Conservation (phyloP, 805 yeast species). For the Maudiozyma bulderi region DNA sequence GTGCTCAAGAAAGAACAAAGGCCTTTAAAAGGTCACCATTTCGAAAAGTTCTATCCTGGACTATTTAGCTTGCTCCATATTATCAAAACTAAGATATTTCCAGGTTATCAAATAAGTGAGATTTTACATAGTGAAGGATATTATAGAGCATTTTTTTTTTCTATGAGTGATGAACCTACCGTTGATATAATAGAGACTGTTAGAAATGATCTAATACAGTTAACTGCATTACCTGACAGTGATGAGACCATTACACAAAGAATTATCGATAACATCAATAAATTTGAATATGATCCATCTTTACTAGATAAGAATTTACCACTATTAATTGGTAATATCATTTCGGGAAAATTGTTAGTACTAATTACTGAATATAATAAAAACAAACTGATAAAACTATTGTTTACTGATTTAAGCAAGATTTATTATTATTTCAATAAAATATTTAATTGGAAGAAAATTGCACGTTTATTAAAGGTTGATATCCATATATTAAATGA, state of each 20-base stretch:
- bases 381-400: neutral
- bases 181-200: no score
- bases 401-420: neutral
- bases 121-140: no score
- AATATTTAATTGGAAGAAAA: constrained; percentile 53
- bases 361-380: neutral
- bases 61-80: no score
- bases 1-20: no score
- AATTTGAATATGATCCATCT: constrained; percentile 23
- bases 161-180: no score
- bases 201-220: no score
- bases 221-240: no score
- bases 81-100: no score
- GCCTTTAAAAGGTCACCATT: no score
- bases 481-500: constrained; percentile 42
- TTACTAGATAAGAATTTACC: constrained; percentile 7
- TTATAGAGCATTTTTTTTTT: no score
- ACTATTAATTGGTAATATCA: neutral
- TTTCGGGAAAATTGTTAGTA: neutral
- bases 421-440: constrained; percentile 54
- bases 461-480: constrained; percentile 50
- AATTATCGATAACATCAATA: constrained; percentile 11
- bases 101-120: no score
- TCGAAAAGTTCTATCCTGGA: no score
- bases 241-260: neutral